These are phyloP conservation scores for Emmonsia crescens DNA, from an alignment of 2,329 filamentous ascomycete species.

Conservation along the genomic window DNA sequence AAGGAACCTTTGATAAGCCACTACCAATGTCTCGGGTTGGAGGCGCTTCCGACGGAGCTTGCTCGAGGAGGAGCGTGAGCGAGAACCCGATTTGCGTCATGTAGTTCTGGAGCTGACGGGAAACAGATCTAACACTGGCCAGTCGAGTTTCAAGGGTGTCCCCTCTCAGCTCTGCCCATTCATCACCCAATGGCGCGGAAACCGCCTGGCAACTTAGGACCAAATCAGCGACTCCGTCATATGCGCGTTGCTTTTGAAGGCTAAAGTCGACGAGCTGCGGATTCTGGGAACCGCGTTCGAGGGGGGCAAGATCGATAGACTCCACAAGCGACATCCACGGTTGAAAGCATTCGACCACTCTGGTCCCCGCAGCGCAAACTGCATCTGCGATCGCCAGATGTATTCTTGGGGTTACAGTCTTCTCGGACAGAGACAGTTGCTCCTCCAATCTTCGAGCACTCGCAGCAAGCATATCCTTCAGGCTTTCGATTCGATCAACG, in stretches of 20 bases:
- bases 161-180: slow-evolving; percentile 88
- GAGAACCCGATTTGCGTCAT: slow-evolving; percentile 82
- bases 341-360: slow-evolving; percentile 77
- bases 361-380: slow-evolving; percentile 65
- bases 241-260: slow-evolving; percentile 82
- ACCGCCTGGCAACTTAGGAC: slow-evolving; percentile 80
- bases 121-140: slow-evolving; percentile 65
- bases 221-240: slow-evolving; percentile 86
- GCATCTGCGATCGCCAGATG: slow-evolving; percentile 74
- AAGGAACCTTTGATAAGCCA: slow-evolving; percentile 8
- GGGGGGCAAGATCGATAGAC: slow-evolving; percentile 73
- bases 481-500: slow-evolving; percentile 72
- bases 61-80: slow-evolving; percentile 74
- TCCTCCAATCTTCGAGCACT: slow-evolving; percentile 82
- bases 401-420: slow-evolving; percentile 65
- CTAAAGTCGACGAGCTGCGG: slow-evolving; percentile 80
- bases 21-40: slow-evolving; percentile 3
- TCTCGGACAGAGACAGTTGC: slow-evolving; percentile 64
- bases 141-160: slow-evolving; percentile 81
- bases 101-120: slow-evolving; percentile 72
- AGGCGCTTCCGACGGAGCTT: slow-evolving; percentile 48
- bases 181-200: slow-evolving; percentile 82
- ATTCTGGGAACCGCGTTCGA: slow-evolving; percentile 69
- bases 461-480: slow-evolving; percentile 74
- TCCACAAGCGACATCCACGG: slow-evolving; percentile 85